These are phyloP conservation scores for Diplogelasinospora grovesii DNA, from an alignment of 495 filamentous ascomycete species.

Conservation along the genomic window DNA sequence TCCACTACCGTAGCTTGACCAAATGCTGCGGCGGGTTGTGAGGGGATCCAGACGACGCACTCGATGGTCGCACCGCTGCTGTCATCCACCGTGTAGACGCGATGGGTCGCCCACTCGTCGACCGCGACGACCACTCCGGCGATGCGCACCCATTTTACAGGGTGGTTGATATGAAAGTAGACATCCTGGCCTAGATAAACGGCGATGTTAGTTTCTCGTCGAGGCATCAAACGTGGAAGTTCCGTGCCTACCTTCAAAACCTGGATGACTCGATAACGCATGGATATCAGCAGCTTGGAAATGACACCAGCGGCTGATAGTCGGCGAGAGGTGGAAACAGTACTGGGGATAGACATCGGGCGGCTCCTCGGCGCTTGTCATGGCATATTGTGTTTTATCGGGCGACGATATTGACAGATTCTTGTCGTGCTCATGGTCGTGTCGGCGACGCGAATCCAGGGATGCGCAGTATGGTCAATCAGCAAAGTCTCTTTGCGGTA, in stretches of 20 bases:
- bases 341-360: conserved; percentile 67
- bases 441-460: neutral
- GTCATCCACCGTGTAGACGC: conserved; percentile 73
- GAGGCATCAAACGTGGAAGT: neutral
- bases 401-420: conserved; percentile 3
- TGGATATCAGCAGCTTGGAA: conserved; percentile 65
- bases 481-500: too few species aligned
- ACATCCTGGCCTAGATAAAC: conserved; percentile 55
- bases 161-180: conserved; percentile 81
- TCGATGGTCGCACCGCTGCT: conserved; percentile 75
- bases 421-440: neutral
- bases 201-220: neutral
- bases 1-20: too few species aligned
- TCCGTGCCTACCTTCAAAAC: neutral
- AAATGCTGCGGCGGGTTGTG: neutral
- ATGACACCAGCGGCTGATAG: conserved; percentile 76
- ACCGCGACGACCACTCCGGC: conserved; percentile 73
- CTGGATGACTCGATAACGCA: conserved; percentile 25
- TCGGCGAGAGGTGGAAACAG: conserved; percentile 78
- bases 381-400: conserved; percentile 35
- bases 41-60: conserved; percentile 22
- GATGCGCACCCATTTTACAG: conserved; percentile 76
- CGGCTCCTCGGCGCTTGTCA: conserved; percentile 35
- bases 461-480: too few species aligned
- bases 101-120: conserved; percentile 53